Evolutionary conservation across 225 moss, liverwort and hornwort species (phyloP), one percentile per base, ranked within the genome.

Genomic region (Neckera pumila): DNA sequence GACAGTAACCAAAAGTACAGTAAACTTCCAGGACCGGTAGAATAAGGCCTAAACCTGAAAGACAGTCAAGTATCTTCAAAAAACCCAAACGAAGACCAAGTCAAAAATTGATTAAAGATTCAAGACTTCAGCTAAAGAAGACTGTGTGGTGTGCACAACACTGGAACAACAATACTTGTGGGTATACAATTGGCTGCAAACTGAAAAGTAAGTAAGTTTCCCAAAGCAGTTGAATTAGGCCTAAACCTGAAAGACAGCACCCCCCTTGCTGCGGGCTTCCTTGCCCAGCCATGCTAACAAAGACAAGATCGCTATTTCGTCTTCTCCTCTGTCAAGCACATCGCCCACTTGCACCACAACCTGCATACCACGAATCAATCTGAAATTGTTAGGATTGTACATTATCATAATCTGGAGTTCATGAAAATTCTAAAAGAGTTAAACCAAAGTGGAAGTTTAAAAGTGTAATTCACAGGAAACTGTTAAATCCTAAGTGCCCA

Each of bases 341-440:
- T 98, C 98, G 30, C 98, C 98, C 86, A 98, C 94, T 93, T 98
- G 98, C 90, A 98, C 95, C 89, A 97, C 79, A 74, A 98, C 95
- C 98, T 98, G 92, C 86, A 84, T 51, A n/a, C 56, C 81, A 47
- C 17, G 30, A 27, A 67, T 7, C 79, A 78, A n/a, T 59, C 79
- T 54, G 38, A 81, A 49, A 56, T 79, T 51, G 43, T 33, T 25
- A 78, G 22, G 28, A 62, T 36, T 38, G 49, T 62, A 53, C 54
- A 85, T 6, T 53, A 64, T 21, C 77, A 79, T 23, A 86, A 86
- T 63, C 40, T 42, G 65, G 17, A 86, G 17, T 76, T 86, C 85
- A 79, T 26, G 63, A 20, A n/a, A 76, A 67, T 25, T 42, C 56
- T 31, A 51, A 60, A 61, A 64, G 34, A 26, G 45, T 38, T 40